Base-by-base conservation (phyloP, 1,284 basidiomycete species). In the Heterobasidion irregulare region DNA sequence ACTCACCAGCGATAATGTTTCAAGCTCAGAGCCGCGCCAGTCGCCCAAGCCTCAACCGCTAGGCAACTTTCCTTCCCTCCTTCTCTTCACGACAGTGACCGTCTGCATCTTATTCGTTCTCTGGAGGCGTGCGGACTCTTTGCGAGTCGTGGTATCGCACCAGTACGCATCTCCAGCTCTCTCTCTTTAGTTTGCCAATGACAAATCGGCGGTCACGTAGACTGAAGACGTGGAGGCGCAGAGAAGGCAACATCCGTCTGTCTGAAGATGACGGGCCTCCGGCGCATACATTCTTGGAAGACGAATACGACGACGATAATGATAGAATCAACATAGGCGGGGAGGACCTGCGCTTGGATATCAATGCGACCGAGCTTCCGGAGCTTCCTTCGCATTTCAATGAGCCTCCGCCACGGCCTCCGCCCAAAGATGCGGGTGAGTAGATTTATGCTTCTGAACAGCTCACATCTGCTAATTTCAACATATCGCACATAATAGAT, bases 261-360 rank as follows among this genome's bases (percentile, higher is more conserved):
- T 87, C 85, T 44, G 74, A 80, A 62, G 87, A 89, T 59, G 84
- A 89, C 53, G 84, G 86, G 0, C 87, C 86, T 8, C 74, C 86
- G 18, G 77, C 83, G 7, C 71, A 74, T 12, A 81, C 82, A 55
- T 88, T 89, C 60, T 63, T 89, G 50, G 78, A 74, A 34, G 82
- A 85, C 58, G 81, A 82, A 43, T 75, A 79, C 47, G 82, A 84
- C 53, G 83, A 85, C 8, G 69, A 67, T 44, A 64, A 65, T 44
- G 66, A 63, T 36, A 59, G 38, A 10, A 12, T 54, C 45, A 34
- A 47, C 32, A 26, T 26, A 26, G 26, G 26, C 26, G 26, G 26
- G 26, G 26, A 26, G 4, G 38, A 41, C 38, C 12, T 12, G 38
- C 38, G n/a, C n/a, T 41, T 41, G 38, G n/a, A n/a, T 10, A 12